phyloP scores from a whole-genome alignment of 1,284 basidiomycete genomes.

The Pseudozyma pruni region DNA sequence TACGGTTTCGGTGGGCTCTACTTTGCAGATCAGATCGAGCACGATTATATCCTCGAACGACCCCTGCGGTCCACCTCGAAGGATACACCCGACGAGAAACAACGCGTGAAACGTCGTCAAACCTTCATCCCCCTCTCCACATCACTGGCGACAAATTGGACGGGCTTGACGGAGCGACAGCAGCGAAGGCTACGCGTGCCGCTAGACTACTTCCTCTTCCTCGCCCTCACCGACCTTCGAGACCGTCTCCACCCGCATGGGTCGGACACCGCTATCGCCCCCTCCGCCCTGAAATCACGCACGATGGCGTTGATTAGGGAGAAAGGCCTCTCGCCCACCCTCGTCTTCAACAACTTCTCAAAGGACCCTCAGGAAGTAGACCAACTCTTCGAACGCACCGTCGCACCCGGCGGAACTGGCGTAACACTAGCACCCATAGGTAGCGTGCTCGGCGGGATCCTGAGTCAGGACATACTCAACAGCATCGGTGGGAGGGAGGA shows the following conservation, averaged over 20 bases:
- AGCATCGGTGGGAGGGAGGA: conserved; percentile 87
- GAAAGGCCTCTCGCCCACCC: conserved; percentile 23
- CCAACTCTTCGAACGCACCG: conserved; percentile 16
- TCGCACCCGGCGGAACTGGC: conserved; percentile 72
- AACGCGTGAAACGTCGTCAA: conserved; percentile 76
- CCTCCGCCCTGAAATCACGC: conserved; percentile 7
- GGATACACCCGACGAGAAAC: conserved; percentile 54
- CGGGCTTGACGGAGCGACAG: conserved; percentile 69
- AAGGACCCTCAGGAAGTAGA: conserved; percentile 8
- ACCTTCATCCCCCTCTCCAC: conserved; percentile 75
- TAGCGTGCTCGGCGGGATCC: conserved; percentile 89
- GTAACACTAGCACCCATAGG: conserved; percentile 81
- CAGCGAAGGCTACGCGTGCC: conserved; percentile 18
- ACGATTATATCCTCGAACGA: conserved; percentile 84
- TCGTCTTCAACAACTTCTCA: conserved; percentile 4
- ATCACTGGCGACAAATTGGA: conserved; percentile 74
- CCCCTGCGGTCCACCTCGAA: conserved; percentile 3
- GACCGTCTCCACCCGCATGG: background rate
- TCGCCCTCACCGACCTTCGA: conserved; percentile 23
- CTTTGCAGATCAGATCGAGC: conserved; percentile 88
- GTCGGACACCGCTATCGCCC: conserved; percentile 1
- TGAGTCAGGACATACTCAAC: conserved; percentile 94
- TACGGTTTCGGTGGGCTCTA: conserved; percentile 94
- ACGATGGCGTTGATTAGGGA: conserved; percentile 19
- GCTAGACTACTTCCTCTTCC: conserved; percentile 34